Base-by-base conservation (phyloP, 1,139 yeast genomes). In the Debaryomyces fabryi region DNA sequence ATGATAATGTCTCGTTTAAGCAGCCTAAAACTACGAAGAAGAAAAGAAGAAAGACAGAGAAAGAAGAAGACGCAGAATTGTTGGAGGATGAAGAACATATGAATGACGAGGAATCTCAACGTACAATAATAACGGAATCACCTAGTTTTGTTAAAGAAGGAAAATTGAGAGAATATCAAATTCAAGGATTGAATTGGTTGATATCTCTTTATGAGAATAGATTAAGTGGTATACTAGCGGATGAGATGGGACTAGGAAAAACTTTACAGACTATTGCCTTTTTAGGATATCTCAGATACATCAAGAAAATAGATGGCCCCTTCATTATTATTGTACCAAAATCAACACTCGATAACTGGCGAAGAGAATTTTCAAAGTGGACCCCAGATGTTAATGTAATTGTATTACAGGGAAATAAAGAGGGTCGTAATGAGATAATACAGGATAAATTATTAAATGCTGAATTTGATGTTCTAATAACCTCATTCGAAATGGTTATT, bases 281-380 rank as follows among this genome's bases (percentile, higher is more conserved):
- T 59, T 71, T 93, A 48, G 98, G 97, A 0, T 91, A 89, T 64
- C 73, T 93, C 50, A 76, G 97, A 55, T 89, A 88, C 60, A 76
- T 86, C 50, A 84, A 84, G 56, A 81, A 83, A 41, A 80, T 88
- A n/a, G 84, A 83, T 49, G 99, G 99, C 0, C 99, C 99, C 0
- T 92, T 87, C 62, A 81, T 93, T 44, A 86, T 93, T 23, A 87
- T 92, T 56, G 98, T 92, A 0, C 99, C 99, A 3, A 93, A 93
- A 64, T 89, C 97, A 0, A 93, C 99, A 0, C 72, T 93, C 50
- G 96, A 93, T 64, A 93, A 93, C 67, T 93, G 99, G 99, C 77
- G 89, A 58, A 80, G 98, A 63, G 99, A 93, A 65, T 90, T 93
- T 67, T 83, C 83, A 46, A 86, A 82, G 60, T 93, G 98, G 98